Conservation (phyloP, 345 rosid genomes). For the Aquilaria sinensis region DNA sequence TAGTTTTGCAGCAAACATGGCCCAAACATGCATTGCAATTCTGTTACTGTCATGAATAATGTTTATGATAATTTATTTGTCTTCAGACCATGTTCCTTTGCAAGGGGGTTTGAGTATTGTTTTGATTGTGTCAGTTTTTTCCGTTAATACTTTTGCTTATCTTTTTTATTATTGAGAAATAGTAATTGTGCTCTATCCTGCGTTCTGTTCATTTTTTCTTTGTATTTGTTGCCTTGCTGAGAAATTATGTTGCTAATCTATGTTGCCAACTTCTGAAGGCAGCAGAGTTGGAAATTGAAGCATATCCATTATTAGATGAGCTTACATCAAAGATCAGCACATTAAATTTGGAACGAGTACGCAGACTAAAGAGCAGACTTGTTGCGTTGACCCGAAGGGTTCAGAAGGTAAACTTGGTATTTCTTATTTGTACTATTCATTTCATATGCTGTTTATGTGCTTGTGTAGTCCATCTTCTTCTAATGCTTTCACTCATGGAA, state of each 20-base stretch:
- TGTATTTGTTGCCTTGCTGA: neutral
- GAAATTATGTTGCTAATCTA: constrained; percentile 9
- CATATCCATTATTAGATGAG: constrained; percentile 93
- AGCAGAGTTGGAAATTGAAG: constrained; percentile 97
- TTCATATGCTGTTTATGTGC: neutral
- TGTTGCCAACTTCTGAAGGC: constrained; percentile 50
- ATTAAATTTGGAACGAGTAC: constrained; percentile 86
- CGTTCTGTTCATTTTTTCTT: neutral
- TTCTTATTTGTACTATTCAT: constrained; percentile 1
- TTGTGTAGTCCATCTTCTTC: constrained; percentile 1
- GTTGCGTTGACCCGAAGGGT: constrained; percentile 93
- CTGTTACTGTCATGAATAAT: neutral
- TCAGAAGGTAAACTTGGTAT: constrained; percentile 57
- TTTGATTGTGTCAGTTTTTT: too few species aligned
- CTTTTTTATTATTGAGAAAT: too few species aligned
- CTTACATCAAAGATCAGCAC: constrained; percentile 98
- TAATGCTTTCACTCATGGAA: constrained; percentile 1
- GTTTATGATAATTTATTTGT: too few species aligned
- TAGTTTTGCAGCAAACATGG: too few species aligned
- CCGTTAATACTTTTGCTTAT: neutral
- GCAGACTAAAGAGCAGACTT: constrained; percentile 94
- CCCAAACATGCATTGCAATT: too few species aligned
- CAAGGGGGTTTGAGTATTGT: too few species aligned
- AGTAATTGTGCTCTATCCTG: neutral
- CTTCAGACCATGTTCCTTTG: too few species aligned